phyloP scores from a whole-genome alignment of 2,329 filamentous ascomycete species.

The Xylariales sp. region DNA sequence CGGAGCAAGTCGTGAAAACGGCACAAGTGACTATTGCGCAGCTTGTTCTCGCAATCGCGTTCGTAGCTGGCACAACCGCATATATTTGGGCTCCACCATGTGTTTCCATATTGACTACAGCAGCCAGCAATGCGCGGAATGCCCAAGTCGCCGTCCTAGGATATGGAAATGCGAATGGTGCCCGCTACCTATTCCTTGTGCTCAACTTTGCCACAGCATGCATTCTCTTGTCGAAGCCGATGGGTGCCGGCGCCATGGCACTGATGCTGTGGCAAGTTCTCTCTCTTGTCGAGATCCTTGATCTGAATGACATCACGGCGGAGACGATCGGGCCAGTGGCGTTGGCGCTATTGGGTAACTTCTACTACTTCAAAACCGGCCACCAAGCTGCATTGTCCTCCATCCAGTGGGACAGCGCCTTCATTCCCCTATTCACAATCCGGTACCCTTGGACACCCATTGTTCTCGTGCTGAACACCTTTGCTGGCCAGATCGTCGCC shows the following conservation, averaged over 20 bases:
- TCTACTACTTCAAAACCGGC: constrained; percentile 96
- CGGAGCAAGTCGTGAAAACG: constrained; percentile 64
- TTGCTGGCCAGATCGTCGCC: constrained; percentile 82
- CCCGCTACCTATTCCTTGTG: constrained; percentile 80
- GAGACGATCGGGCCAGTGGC: constrained; percentile 78
- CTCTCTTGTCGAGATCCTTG: constrained; percentile 63
- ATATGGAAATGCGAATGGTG: constrained; percentile 89
- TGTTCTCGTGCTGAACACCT: constrained; percentile 79
- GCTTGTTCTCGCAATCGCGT: constrained; percentile 69
- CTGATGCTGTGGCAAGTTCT: constrained; percentile 87
- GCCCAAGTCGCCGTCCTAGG: constrained; percentile 75
- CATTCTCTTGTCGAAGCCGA: constrained; percentile 84
- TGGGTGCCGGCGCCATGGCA: constrained; percentile 82
- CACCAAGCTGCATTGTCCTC: constrained; percentile 84
- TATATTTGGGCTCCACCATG: constrained; percentile 85
- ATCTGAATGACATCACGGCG: constrained; percentile 56
- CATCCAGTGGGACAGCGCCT: constrained; percentile 95
- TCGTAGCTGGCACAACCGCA: constrained; percentile 79
- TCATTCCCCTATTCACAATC: constrained; percentile 79
- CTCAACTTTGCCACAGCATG: constrained; percentile 74
- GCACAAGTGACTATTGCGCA: constrained; percentile 76
- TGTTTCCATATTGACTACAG: constrained; percentile 62
- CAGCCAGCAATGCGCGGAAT: constrained; percentile 33
- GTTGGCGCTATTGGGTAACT: constrained; percentile 83
- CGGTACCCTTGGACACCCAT: constrained; percentile 88